phyloP scores from a whole-genome alignment of 441 rosid species.

The Syzygium syzygioides region DNA sequence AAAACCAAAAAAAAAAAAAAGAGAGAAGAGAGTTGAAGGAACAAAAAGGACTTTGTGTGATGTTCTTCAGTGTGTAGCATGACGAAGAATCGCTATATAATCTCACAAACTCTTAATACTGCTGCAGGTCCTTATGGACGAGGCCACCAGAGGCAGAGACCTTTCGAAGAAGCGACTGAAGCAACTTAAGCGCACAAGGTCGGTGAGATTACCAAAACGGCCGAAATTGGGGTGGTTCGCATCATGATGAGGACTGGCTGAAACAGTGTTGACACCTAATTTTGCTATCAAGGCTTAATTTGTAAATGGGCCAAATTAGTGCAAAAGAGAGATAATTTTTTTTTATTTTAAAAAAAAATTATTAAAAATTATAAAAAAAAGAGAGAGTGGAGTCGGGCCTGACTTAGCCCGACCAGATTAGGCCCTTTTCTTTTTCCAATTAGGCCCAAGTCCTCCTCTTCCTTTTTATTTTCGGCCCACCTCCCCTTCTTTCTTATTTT shows the following conservation, averaged over 20 bases:
- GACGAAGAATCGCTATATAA: background rate
- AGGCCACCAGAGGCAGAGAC: slow-evolving; percentile 91
- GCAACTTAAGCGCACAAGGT: slow-evolving; percentile 42
- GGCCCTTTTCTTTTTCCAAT: too few species aligned
- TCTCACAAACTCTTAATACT: background rate
- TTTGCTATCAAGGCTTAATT: too few species aligned
- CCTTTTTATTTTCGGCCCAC: too few species aligned
- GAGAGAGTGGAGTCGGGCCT: too few species aligned
- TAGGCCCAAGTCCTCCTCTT: too few species aligned
- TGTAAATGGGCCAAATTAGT: too few species aligned
- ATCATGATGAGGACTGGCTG: slow-evolving; percentile 84
- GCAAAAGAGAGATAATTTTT: too few species aligned
- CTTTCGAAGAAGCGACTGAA: slow-evolving; percentile 75
- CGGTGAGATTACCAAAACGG: slow-evolving; percentile 90
- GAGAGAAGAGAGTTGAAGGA: background rate
- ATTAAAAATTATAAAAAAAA: too few species aligned
- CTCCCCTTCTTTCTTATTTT: too few species aligned
- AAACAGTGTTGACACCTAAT: too few species aligned
- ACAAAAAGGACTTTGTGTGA: background rate
- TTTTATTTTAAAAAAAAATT: too few species aligned
- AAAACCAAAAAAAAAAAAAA: background rate
- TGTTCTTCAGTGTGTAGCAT: accelerated
- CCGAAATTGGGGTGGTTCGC: slow-evolving; percentile 93
- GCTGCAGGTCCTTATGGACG: slow-evolving; percentile 73
- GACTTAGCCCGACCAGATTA: too few species aligned